phyloP scores from a whole-genome alignment of 768 basidiomycete genomes.

The Phylloporus arenicola region DNA sequence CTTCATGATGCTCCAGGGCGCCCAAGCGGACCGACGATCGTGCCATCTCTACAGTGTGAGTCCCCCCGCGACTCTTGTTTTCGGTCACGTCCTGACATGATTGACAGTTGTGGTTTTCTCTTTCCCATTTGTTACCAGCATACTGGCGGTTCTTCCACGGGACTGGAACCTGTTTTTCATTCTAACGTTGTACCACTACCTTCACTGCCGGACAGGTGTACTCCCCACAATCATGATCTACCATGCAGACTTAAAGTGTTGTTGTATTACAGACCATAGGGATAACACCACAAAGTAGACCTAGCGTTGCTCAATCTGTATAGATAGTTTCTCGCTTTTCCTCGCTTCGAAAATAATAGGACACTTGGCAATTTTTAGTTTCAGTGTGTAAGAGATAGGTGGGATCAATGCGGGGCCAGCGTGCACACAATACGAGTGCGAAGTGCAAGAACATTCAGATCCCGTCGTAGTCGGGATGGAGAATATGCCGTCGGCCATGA shows the following conservation, averaged over 20 bases:
- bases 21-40: slow-evolving; percentile 24
- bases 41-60: slow-evolving; percentile 31
- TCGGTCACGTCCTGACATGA: neutral
- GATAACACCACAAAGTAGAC: neutral
- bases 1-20: slow-evolving; percentile 19
- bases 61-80: neutral
- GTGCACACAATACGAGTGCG: neutral
- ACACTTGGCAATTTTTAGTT: neutral
- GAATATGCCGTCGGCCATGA: neutral
- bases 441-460: neutral
- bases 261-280: slow-evolving; percentile 2
- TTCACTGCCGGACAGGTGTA: slow-evolving; percentile 6
- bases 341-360: neutral
- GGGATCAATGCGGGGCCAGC: neutral
- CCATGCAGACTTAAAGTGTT: neutral
- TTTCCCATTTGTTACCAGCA: slow-evolving; percentile 27
- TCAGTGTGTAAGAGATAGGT: too few relatives aligned
- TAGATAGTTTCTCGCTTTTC: neutral
- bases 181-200: slow-evolving; percentile 9
- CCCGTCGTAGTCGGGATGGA: neutral
- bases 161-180: slow-evolving; percentile 6
- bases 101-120: slow-evolving; percentile 28
- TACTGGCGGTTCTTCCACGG: slow-evolving; percentile 27
- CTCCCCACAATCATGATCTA: neutral
- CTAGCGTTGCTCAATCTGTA: neutral